phyloP scores from a whole-genome alignment of 805 yeast genomes.

The Suhomyces faveliae region DNA sequence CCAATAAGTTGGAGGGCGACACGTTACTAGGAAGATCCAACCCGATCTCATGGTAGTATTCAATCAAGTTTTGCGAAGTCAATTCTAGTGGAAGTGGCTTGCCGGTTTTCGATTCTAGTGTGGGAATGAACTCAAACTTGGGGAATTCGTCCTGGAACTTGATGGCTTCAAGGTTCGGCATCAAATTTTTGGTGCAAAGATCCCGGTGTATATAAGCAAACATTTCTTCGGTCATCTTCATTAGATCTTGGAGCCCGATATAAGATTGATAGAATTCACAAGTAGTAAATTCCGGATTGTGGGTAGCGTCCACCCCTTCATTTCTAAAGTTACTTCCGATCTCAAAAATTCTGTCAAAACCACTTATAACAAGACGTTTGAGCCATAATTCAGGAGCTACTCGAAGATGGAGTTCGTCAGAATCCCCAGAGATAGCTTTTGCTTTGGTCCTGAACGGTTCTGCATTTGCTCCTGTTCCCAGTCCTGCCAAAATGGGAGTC shows the following conservation, averaged over 20 bases:
- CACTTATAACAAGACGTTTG: conserved; percentile 76
- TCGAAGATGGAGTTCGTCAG: conserved; percentile 54
- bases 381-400: conserved; percentile 97
- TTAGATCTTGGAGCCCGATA: conserved; percentile 63
- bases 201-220: conserved; percentile 41
- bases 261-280: conserved; percentile 85
- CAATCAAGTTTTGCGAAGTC: conserved; percentile 37
- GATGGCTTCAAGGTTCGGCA: conserved; percentile 22
- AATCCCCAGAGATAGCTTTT: conserved; percentile 28
- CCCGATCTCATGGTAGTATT: conserved; percentile 39
- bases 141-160: conserved; percentile 14
- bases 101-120: conserved; percentile 56
- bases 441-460: conserved; percentile 70
- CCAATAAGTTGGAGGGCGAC: conserved; percentile 62
- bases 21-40: conserved; percentile 34
- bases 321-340: conserved; percentile 84
- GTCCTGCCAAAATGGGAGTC: conserved; percentile 78
- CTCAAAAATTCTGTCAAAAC: conserved; percentile 84
- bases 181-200: conserved; percentile 16
- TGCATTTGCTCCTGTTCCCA: conserved; percentile 89
- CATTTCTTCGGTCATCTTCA: conserved; percentile 59
- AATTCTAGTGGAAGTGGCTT: conserved; percentile 45
- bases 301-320: conserved; percentile 90
- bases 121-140: conserved; percentile 64
- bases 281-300: conserved; percentile 90